These are phyloP conservation scores for Tilletia setariae DNA, from an alignment of 1,284 basidiomycete species.

Conservation along the genomic window DNA sequence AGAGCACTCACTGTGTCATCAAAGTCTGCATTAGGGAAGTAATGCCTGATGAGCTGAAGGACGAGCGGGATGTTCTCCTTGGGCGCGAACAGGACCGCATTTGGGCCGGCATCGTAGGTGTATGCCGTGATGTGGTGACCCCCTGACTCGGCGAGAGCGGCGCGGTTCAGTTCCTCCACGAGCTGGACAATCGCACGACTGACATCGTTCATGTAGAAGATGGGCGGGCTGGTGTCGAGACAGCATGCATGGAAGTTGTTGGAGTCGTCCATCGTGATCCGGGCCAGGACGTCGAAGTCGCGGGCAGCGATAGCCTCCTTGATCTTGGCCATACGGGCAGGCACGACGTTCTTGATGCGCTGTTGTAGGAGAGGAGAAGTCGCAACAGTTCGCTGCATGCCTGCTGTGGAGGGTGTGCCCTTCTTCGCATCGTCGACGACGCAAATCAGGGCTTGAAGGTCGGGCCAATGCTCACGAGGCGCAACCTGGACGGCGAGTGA, in stretches of 20 bases:
- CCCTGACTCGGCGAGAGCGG: slow-evolving; percentile 59
- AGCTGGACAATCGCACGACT: slow-evolving; percentile 59
- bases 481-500: slow-evolving; percentile 82
- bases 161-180: slow-evolving; percentile 90
- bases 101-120: slow-evolving; percentile 97
- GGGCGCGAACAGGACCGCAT: slow-evolving; percentile 92
- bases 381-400: slow-evolving; percentile 95
- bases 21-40: slow-evolving; percentile 53
- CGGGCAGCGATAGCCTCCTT: slow-evolving; percentile 71
- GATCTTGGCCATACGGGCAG: slow-evolving; percentile 79
- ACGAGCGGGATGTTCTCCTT: slow-evolving; percentile 55
- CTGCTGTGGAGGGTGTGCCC: slow-evolving; percentile 86
- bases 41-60: slow-evolving; percentile 46
- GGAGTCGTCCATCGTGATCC: slow-evolving; percentile 92
- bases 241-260: slow-evolving; percentile 91
- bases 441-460: slow-evolving; percentile 94
- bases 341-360: slow-evolving; percentile 74
- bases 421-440: slow-evolving; percentile 97
- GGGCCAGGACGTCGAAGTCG: slow-evolving; percentile 86
- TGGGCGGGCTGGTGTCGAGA: slow-evolving; percentile 92
- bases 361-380: slow-evolving; percentile 85
- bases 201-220: slow-evolving; percentile 99
- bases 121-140: slow-evolving; percentile 80
- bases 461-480: slow-evolving; percentile 64
- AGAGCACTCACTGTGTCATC: slow-evolving; percentile 48